Evolutionary conservation across 148 eudicot species (phyloP).

Genomic region (Fagopyrum tataricum): DNA sequence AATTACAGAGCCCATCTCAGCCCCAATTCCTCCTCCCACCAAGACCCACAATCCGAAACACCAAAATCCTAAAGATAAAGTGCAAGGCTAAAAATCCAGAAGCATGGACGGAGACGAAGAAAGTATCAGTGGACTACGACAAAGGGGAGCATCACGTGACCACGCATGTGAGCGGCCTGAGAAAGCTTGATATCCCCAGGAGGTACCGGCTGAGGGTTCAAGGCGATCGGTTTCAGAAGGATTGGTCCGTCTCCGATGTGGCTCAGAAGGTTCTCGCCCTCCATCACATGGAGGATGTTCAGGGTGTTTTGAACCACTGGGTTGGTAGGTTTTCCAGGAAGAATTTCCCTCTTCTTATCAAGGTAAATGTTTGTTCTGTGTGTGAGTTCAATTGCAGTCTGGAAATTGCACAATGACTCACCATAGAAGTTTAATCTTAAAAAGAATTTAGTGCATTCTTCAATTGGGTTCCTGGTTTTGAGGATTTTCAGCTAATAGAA

Average conservation of each 20-base stretch:
- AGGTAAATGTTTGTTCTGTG: constrained; percentile 27
- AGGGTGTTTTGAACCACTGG: constrained; percentile 76
- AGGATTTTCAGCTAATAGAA: constrained; percentile 3
- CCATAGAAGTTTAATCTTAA: neutral
- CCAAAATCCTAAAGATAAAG: constrained; percentile 13
- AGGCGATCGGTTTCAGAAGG: constrained; percentile 75
- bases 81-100: constrained; percentile 28
- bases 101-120: constrained; percentile 53
- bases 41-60: neutral
- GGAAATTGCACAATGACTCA: neutral
- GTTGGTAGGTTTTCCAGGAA: constrained; percentile 78
- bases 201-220: constrained; percentile 46
- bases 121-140: constrained; percentile 56
- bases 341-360: constrained; percentile 68
- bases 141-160: constrained; percentile 46
- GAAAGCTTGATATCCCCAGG: constrained; percentile 52
- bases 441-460: neutral
- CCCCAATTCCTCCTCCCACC: constrained; percentile 5
- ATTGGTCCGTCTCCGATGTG: constrained; percentile 66
- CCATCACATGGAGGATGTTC: constrained; percentile 44
- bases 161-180: constrained; percentile 48
- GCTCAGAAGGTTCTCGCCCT: constrained; percentile 42
- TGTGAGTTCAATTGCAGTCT: neutral
- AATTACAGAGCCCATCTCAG: constrained; percentile 6
- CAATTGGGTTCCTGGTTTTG: neutral